Percentiles rank a stretch among this genome's conserved stretches.
phyloP scores from a whole-genome alignment of 331 rosid species.

The Spiraea crenata region DNA sequence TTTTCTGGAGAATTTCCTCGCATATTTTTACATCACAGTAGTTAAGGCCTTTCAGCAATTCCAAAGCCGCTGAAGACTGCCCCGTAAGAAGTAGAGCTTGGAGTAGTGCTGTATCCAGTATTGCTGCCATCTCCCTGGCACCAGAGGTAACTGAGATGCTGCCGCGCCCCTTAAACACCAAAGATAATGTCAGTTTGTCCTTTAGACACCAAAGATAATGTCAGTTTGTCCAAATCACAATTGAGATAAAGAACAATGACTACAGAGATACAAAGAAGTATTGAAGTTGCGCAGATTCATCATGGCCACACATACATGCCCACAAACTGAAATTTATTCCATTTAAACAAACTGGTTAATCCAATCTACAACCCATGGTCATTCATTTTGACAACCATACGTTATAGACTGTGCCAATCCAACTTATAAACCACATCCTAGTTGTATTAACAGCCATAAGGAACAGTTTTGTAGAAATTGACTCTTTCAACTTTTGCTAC shows the following conservation, averaged over 20 bases:
- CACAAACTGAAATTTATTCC: not conserved
- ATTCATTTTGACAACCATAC: not conserved
- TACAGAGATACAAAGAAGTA: not conserved
- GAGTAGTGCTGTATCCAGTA: constrained; percentile 86
- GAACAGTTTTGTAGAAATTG: not conserved
- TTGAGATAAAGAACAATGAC: not conserved
- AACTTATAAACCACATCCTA: constrained; percentile 8
- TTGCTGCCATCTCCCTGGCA: constrained; percentile 94
- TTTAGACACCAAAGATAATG: constrained; percentile 40
- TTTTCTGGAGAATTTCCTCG: constrained; percentile 74
- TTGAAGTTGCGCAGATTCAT: not conserved
- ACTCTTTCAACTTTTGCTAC: not conserved
- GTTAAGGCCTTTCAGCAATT: constrained; percentile 73
- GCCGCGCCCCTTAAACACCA: constrained; percentile 63
- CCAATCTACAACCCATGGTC: not conserved
- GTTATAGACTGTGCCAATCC: not conserved
- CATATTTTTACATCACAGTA: constrained; percentile 88
- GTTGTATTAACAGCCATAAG: not conserved
- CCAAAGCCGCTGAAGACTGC: constrained; percentile 67
- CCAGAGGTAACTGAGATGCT: constrained; percentile 60
- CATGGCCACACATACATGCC: not conserved
- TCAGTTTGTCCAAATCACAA: not conserved
- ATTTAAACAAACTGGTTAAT: not conserved
- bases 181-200: constrained; percentile 40
- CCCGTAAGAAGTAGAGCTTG: constrained; percentile 95